Conservation (phyloP, 148 eudicot genomes). For the Camellia granthamiana region DNA sequence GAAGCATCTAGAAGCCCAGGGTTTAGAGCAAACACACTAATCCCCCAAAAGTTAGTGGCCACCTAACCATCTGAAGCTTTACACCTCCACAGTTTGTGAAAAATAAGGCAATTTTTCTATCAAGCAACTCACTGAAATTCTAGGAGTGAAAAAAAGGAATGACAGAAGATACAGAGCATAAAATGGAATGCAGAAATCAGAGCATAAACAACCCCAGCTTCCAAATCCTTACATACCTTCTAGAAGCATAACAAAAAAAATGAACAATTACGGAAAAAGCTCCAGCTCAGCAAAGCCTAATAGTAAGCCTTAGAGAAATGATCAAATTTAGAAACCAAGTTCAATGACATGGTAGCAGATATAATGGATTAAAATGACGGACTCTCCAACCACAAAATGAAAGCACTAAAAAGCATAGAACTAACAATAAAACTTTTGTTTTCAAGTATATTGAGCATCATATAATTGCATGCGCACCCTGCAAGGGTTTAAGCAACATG, state of each 20-base stretch:
- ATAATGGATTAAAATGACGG: background rate
- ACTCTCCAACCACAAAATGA: background rate
- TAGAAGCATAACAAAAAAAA: background rate
- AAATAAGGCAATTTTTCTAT: background rate
- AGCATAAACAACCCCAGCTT: conserved; percentile 1
- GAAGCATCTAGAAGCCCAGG: background rate
- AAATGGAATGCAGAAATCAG: background rate
- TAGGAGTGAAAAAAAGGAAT: conserved; percentile 2
- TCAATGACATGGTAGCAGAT: background rate
- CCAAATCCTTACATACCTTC: background rate
- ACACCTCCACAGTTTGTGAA: background rate
- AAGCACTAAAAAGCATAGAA: background rate
- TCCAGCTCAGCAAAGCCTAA: conserved; percentile 3
- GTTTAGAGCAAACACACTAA: conserved; percentile 1
- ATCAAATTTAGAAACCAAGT: background rate
- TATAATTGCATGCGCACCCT: background rate
- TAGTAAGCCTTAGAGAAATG: background rate
- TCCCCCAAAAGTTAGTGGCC: background rate
- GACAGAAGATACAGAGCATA: background rate
- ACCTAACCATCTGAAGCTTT: background rate
- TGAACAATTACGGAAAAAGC: background rate
- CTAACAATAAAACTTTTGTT: background rate
- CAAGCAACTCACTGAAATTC: conserved; percentile 10
- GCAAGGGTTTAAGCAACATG: background rate
- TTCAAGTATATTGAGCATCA: background rate